These are phyloP conservation scores for Pancytospora philotis DNA, from an alignment of 371 early-diverging fungal genomes.

Conservation along the genomic window DNA sequence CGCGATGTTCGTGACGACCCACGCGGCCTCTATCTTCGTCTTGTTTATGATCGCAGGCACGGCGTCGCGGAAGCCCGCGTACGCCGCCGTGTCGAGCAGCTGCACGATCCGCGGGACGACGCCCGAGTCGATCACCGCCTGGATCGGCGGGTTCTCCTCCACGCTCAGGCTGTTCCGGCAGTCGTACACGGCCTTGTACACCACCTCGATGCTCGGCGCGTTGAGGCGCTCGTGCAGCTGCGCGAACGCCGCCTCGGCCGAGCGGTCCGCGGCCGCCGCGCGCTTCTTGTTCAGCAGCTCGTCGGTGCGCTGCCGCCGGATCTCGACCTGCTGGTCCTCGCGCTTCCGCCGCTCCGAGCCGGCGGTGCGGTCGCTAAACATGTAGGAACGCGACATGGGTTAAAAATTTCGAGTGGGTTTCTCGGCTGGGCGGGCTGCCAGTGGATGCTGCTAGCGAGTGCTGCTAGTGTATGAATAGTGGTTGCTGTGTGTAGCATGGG, in stretches of 20 bases:
- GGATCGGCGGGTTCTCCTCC: conserved; percentile 91
- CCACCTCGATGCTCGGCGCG: conserved; percentile 34
- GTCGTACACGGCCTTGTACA: conserved; percentile 69
- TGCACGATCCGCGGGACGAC: conserved; percentile 87
- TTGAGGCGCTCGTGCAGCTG: conserved; percentile 36
- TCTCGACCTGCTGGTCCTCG: conserved; percentile 50
- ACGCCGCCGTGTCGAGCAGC: conserved; percentile 67
- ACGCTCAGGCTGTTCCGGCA: conserved; percentile 91
- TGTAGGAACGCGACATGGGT: conserved; percentile 51
- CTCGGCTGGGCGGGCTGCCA: too few relatives aligned
- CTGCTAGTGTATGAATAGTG: too few relatives aligned
- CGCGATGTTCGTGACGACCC: conserved; percentile 99
- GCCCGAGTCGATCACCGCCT: conserved; percentile 78
- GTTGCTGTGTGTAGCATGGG: too few relatives aligned
- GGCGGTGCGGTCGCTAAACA: conserved; percentile 43
- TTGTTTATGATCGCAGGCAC: conserved; percentile 9
- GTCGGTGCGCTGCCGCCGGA: conserved; percentile 54
- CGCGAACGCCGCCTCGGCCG: conserved; percentile 18
- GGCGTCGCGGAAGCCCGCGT: conserved; percentile 4
- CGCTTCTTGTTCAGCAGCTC: conserved; percentile 58
- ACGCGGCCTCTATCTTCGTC: conserved; percentile 87
- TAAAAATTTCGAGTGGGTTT: too few relatives aligned
- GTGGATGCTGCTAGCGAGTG: too few relatives aligned
- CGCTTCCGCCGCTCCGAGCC: conserved; percentile 38
- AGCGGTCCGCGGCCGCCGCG: not conserved